Base-by-base conservation (phyloP, 228 moss, liverwort and hornwort genomes). In the Sphagnum magellanicum region DNA sequence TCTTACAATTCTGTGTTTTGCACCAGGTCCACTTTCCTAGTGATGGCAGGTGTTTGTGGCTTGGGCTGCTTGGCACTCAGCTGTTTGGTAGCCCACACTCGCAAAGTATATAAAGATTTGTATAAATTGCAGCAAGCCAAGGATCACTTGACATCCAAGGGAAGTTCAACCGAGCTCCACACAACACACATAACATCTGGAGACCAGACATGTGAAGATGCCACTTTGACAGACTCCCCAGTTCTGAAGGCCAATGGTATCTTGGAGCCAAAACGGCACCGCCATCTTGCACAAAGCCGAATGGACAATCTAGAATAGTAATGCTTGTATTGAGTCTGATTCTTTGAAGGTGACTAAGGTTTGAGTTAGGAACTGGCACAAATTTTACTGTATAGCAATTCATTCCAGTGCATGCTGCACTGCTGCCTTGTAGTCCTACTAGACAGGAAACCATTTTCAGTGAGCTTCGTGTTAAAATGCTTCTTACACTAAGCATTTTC, bases 11-110 rank as follows among this genome's bases (percentile, higher is more conserved):
- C 55, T 8, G 55, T 8, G 55, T 8, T 7, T 47, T 63, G 1
- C 52, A 63, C 47, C 71, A 86, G 86, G 63, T 86, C 90, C 55
- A 95, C 95, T 9, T 95, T 95, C 81, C 75, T 95, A 78, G 89
- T 95, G 65, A 85, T 95, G 90, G 95, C 95, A 52, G 83, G 81
- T 72, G 90, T 95, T 15, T 95, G 95, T 77, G 90, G 82, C 63
- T 67, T 91, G 64, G 95, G 95, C 46, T 92, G 89, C 74, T 61
- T 90, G 61, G 90, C 95, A 53, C 81, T 95, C 13, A 73, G 78
- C 52, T 85, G 78, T 65, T 86, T 95, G 65, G 89, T 87, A 68
- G 74, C 77, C 50, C 90, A 90, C 60, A 95, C 95, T 52, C 85
- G 84, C 16, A 95, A 92, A 74, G 90, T 95, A 50, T 95, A 95